Evolutionary conservation across 345 rosid genomes (phyloP).

Genomic region (Rhizophora mangle): DNA sequence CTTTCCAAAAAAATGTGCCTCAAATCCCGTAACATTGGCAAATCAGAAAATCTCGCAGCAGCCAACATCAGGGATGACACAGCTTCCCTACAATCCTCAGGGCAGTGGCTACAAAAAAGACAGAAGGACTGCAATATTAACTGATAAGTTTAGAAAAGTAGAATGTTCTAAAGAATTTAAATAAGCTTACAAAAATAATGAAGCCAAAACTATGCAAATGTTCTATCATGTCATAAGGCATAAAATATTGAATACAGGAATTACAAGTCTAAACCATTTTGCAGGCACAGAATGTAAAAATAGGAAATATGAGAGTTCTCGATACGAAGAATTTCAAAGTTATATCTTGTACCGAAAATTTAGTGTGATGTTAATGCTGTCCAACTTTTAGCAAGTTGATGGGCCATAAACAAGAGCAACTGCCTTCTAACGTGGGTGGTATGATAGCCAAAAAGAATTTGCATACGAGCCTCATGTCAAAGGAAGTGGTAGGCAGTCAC

Average conservation of each 20-base stretch:
- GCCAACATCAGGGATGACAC: constrained; percentile 86
- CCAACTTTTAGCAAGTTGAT: no score
- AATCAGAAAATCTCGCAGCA: constrained; percentile 88
- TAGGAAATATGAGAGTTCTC: no score
- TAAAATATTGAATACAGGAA: not conserved
- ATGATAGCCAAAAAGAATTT: no score
- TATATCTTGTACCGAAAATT: no score
- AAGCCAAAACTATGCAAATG: not conserved
- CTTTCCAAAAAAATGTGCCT: constrained; percentile 79
- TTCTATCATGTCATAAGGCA: not conserved
- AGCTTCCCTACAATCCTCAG: constrained; percentile 80
- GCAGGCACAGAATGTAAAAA: no score
- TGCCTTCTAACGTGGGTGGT: no score
- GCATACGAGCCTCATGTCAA: no score
- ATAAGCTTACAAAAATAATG: not conserved
- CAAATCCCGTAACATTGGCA: constrained; percentile 84
- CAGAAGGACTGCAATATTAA: not conserved
- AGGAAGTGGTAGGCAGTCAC: no score
- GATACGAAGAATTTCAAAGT: no score
- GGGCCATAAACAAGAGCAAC: no score
- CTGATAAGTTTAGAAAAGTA: no score
- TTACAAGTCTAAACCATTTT: not conserved
- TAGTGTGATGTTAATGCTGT: no score
- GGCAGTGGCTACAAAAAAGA: constrained; percentile 61
- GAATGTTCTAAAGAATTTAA: not conserved